Base-by-base conservation (phyloP, 768 basidiomycete species). In the Lentinula aciculospora region DNA sequence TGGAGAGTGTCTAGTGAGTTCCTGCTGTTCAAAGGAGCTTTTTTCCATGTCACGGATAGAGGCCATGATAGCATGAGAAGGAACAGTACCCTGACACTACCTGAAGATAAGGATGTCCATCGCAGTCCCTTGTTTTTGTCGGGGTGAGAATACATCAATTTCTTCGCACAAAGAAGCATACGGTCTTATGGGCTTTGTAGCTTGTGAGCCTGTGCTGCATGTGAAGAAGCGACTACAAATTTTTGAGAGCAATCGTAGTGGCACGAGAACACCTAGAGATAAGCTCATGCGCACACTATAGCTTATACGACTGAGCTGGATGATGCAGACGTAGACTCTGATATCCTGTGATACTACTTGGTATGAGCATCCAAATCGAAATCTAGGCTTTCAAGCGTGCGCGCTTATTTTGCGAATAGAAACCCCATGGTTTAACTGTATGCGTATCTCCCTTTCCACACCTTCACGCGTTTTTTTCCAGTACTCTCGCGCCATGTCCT, bases 401-500 rank as follows among this genome's bases (percentile, higher is more conserved):
- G n/a, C n/a, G n/a, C n/a, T n/a, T n/a, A n/a, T n/a, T n/a, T n/a
- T n/a, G n/a, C n/a, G n/a, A n/a, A n/a, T n/a, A n/a, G n/a, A n/a
- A n/a, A n/a, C n/a, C n/a, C 10, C 36, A 42, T 56, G 54, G 34
- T 23, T 12, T 28, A 45, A 56, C 54, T 45, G 44, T 29, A 56
- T 56, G 54, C 54, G 51, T 21, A 50, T 10, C 12, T 32, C 32
- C 29, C 49, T 50, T 54, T 37, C 17, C 31, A 29, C n/a, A 23
- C 28, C 8, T 44, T 29, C 37, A 19, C 10, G 54, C 42, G 25
- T 42, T 31, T 32, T 56, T 19, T 28, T 15, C 54, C 54, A 13
- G 9, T 9, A 44, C 9, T 34, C 25, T 2, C 67, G 61, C 40
- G 64, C 71, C 56, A 65, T 63, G 68, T 72, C 50, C 49, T 34